These are phyloP conservation scores for Polyplosphaeria fusca DNA, from an alignment of 495 filamentous ascomycete species.

Conservation along the genomic window DNA sequence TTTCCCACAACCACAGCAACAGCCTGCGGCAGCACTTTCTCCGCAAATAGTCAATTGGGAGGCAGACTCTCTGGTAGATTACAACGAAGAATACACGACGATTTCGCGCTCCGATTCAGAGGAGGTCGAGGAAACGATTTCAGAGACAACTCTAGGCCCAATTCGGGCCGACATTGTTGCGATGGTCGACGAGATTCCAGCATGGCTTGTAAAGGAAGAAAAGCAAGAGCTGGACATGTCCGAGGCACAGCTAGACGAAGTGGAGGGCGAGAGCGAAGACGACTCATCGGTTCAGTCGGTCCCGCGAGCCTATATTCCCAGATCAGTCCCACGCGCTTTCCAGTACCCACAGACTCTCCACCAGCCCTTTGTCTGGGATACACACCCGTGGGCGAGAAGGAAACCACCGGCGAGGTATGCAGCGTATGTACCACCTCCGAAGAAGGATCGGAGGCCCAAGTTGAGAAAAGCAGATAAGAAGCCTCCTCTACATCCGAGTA, in stretches of 20 bases:
- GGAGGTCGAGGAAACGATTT: not conserved
- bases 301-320: not conserved
- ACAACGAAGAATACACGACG: too few relatives aligned
- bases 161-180: not conserved
- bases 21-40: not conserved
- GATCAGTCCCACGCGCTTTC: not conserved
- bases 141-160: not conserved
- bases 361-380: not conserved
- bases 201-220: not conserved
- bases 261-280: not conserved
- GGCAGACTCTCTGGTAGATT: too few relatives aligned
- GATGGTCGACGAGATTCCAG: not conserved
- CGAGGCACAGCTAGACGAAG: not conserved
- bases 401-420: conserved; percentile 13
- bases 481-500: conserved; percentile 20
- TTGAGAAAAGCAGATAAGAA: conserved; percentile 19
- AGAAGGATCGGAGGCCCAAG: conserved; percentile 1
- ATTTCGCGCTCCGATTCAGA: too few relatives aligned
- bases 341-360: not conserved
- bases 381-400: conserved; percentile 1
- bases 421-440: conserved; percentile 7
- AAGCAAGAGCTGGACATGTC: not conserved
- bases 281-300: not conserved
- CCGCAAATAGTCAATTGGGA: not conserved
- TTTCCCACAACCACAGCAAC: not conserved